Evolutionary conservation across 164 flowering plant species (phyloP).

Genomic region (Sextonia rubra): DNA sequence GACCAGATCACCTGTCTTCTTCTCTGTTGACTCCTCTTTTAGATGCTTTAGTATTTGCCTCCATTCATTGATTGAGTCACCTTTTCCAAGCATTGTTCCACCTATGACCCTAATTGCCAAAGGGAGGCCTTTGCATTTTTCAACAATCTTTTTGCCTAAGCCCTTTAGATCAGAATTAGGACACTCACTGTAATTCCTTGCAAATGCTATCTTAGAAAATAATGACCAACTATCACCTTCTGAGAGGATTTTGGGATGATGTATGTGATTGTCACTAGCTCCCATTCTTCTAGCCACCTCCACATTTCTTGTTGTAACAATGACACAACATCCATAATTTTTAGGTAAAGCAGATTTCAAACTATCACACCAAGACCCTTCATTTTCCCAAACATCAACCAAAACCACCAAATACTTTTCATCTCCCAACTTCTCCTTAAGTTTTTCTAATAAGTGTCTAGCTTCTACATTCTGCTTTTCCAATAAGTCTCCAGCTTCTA

Average conservation of each 20-base stretch:
- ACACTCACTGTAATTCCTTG: background rate
- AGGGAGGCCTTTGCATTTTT: background rate
- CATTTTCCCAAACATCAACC: too few relatives aligned
- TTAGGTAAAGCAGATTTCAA: too few relatives aligned
- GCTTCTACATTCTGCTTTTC: background rate
- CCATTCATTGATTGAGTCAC: background rate
- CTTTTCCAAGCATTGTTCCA: slow-evolving; percentile 6
- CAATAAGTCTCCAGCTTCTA: background rate
- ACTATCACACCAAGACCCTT: too few relatives aligned
- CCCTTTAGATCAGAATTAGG: background rate
- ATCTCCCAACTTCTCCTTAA: background rate
- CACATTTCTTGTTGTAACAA: background rate
- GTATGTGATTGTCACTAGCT: background rate
- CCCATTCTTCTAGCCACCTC: background rate
- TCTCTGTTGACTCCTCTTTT: background rate
- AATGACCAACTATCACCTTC: slow-evolving; percentile 5
- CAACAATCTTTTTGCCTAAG: background rate
- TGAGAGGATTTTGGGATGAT: background rate
- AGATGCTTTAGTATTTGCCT: background rate
- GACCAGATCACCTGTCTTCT: background rate
- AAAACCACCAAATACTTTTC: too few relatives aligned
- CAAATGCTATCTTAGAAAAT: background rate
- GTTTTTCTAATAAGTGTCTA: background rate
- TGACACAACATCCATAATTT: too few relatives aligned
- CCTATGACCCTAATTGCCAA: background rate